Percentiles rank a stretch among this genome's conserved stretches.
These are phyloP conservation scores for Hygrocybe coccinea DNA, from an alignment of 768 basidiomycete genomes.

Conservation along the genomic window DNA sequence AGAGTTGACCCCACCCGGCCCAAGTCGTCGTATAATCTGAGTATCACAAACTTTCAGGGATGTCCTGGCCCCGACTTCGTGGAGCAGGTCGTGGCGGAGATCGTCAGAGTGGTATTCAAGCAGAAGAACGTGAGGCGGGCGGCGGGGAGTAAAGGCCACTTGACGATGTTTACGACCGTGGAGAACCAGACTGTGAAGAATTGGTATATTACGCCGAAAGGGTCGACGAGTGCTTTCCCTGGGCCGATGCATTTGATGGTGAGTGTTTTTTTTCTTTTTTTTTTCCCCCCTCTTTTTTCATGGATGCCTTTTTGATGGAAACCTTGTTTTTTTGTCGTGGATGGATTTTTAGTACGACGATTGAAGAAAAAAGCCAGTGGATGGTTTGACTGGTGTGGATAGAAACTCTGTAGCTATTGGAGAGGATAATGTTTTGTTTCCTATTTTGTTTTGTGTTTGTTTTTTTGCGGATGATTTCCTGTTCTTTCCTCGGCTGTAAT, in stretches of 20 bases:
- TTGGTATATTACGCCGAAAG: constrained; percentile 31
- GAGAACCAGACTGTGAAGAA: constrained; percentile 34
- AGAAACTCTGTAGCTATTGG: too few species aligned
- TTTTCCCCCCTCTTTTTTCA: neutral
- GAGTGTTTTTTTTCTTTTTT: neutral
- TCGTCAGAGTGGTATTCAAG: constrained; percentile 43
- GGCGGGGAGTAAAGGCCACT: constrained; percentile 38
- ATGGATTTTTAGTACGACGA: neutral
- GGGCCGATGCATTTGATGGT: constrained; percentile 26
- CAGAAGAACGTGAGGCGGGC: constrained; percentile 44
- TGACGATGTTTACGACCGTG: constrained; percentile 29
- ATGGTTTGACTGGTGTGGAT: too few species aligned
- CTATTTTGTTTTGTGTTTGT: too few species aligned
- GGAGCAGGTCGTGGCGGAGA: constrained; percentile 39
- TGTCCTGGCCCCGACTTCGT: constrained; percentile 36
- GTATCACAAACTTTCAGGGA: constrained; percentile 39
- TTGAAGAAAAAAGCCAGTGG: too few species aligned
- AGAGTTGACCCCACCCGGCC: constrained; percentile 39
- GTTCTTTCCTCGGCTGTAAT: too few species aligned
- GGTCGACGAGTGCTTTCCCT: constrained; percentile 35
- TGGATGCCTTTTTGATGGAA: too few species aligned
- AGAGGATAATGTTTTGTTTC: too few species aligned
- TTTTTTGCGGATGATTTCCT: too few species aligned
- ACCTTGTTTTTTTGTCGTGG: too few species aligned
- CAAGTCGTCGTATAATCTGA: constrained; percentile 23